Evolutionary conservation across 106 monocot species (phyloP).

Genomic region (Platanthera guangdongensis): DNA sequence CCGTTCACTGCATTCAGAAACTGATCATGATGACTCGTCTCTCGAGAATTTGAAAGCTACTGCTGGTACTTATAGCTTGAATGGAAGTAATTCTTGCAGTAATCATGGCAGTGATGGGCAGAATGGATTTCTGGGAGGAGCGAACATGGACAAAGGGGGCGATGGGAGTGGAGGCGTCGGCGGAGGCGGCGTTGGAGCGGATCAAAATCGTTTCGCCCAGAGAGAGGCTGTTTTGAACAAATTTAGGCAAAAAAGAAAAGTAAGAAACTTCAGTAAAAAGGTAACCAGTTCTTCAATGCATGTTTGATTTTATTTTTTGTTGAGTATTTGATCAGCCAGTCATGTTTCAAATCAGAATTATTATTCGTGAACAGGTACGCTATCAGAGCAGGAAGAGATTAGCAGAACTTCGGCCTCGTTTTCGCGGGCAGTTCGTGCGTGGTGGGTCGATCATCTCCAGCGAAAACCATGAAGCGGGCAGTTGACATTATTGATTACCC

Average conservation of each 20-base stretch:
- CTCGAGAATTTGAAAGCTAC: constrained; percentile 17
- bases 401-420: constrained; percentile 83
- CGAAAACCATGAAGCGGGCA: constrained; percentile 16
- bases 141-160: constrained; percentile 38
- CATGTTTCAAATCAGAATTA: too few species aligned
- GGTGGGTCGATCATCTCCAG: constrained; percentile 8
- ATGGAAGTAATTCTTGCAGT: constrained; percentile 58
- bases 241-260: constrained; percentile 80
- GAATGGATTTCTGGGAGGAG: constrained; percentile 31
- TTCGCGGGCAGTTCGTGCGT: constrained; percentile 80
- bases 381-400: constrained; percentile 84
- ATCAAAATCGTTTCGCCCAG: constrained; percentile 39
- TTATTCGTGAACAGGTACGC: constrained; percentile 51
- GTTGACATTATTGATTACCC: constrained; percentile 7
- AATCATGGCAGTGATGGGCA: constrained; percentile 62
- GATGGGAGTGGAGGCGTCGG: constrained; percentile 30
- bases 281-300: constrained; percentile 25
- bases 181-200: constrained; percentile 44
- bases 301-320: neutral
- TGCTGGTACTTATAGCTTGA: constrained; percentile 46
- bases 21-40: constrained; percentile 35
- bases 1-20: constrained; percentile 25
- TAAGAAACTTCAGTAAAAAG: constrained; percentile 84
- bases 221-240: constrained; percentile 82
- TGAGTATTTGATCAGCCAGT: constrained; percentile 4